Percentiles rank a stretch among this genome's conserved stretches.
phyloP scores from a whole-genome alignment of 2,329 filamentous ascomycete genomes.

The Arthrobotrys entomopaga region DNA sequence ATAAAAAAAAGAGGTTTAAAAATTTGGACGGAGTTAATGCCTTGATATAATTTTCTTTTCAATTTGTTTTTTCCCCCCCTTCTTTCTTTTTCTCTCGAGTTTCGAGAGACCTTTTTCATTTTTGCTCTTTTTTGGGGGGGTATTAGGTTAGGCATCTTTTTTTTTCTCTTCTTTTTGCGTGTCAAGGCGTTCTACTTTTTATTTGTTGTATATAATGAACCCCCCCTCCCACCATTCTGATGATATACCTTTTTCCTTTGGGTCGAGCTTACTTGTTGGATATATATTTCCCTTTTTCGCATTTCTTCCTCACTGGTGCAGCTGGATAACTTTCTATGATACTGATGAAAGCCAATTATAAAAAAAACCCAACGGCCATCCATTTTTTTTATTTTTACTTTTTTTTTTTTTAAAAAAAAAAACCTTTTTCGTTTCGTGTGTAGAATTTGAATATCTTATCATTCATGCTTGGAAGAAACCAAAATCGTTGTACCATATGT shows the following conservation, averaged over 20 bases:
- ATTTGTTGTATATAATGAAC: not conserved
- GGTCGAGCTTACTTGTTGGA: too few relatives aligned
- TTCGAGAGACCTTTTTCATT: not conserved
- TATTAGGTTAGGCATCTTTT: too few relatives aligned
- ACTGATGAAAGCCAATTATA: too few relatives aligned
- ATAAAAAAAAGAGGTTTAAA: not conserved
- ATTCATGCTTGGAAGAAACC: conserved; percentile 15
- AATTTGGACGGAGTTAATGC: conserved; percentile 7
- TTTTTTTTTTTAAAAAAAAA: conserved; percentile 17
- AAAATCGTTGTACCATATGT: conserved; percentile 65
- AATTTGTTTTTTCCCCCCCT: too few relatives aligned
- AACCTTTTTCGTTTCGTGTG: conserved; percentile 6
- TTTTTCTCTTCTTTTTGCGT: not conserved
- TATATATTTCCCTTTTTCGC: too few relatives aligned
- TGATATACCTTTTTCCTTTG: too few relatives aligned
- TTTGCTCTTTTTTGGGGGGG: not conserved
- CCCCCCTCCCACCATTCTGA: too few relatives aligned
- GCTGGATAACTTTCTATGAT: too few relatives aligned
- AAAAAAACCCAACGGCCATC: too few relatives aligned
- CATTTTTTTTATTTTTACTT: not conserved
- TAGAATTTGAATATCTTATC: not conserved
- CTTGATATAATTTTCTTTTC: conserved; percentile 7
- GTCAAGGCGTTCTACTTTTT: conserved; percentile 7
- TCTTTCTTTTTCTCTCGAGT: too few relatives aligned
- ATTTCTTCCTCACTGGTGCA: too few relatives aligned